Evolutionary conservation across 1,139 yeast genomes (phyloP), one percentile per base, ranked within the genome.

Genomic region (Magnusiomyces paraingens): DNA sequence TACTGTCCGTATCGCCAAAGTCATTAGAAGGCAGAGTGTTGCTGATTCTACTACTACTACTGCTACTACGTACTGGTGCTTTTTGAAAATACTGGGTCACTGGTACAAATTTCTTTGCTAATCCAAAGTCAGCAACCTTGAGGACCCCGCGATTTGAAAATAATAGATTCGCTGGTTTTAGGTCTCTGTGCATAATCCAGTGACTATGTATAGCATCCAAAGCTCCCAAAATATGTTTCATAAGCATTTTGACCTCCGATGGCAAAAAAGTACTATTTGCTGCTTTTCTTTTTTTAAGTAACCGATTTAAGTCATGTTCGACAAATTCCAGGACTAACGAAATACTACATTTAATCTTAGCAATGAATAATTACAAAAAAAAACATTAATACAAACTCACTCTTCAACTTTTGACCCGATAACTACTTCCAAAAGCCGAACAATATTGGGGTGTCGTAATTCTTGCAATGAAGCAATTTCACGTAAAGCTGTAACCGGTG

Each of bases 401-500:
- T 63, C 63, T 26, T 58, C 55, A 20, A 60, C 54, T 15, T 55
- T 47, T 18, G 53, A 52, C 1, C 66, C 70, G 2, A 78, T 79
- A 52, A 87, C 79, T 76, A 88, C 81, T 59, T 86, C 95, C n/a
- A 79, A 64, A 43, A 89, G 74, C 57, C 79, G 82, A 20, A 90
- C 73, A 22, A 89, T 78, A 66, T 89, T 84, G 35, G 73, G 70
- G 64, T 86, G 86, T 49, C 73, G 70, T 49, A 88, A 68, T 57
- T 74, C 76, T 65, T 82, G 82, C 65, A 89, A 72, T 10, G 86
- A 83, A 10, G 84, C 78, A 52, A 88, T 86, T 66, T 90, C 96
- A 59, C 96, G 74, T 70, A 87, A 79, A 17, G 95, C 93, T 0
- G 96, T 87, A 2, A 89, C 80, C 0, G 96, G 95, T 65, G 89